Evolutionary conservation across 495 filamentous ascomycete species (phyloP), one percentile per base, ranked within the genome.

Genomic region (Penicillium nucicola): DNA sequence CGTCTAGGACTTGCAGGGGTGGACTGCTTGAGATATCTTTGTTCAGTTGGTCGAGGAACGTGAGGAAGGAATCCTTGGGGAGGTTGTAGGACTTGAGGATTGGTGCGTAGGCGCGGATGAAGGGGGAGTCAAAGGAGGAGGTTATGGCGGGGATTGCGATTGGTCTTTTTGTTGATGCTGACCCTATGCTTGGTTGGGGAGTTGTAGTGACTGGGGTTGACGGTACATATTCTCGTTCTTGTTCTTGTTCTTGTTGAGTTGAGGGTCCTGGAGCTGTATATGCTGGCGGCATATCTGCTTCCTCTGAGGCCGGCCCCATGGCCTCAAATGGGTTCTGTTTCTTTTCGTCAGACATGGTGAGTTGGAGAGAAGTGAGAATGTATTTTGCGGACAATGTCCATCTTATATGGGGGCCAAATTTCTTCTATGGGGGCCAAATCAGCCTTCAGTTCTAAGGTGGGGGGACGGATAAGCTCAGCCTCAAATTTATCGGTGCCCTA

Each of bases 1-100:
- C 56, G 17, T 70, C 60, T 17, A 71, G 63, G 12, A 68, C 59
- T 45, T 71, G 62, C 15, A 69, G 57, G 8, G 67, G 67, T 7
- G 69, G 67, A 36, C 51, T 66, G 37, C 41, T 58, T n/a, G 53
- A 36, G 14, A 63, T 53, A 8, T 55, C 54, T 20, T 65, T 56
- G 42, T 70, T 72, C 23, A 70, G 57, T 8, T 57, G 38, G 31
- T 70, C 64, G 19, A 69, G 43, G 48, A 68, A 65, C 11, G 15
- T 28, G 23, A 65, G 52, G 41, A 67, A 70, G 4, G 53, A 45
- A 18, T 62, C 61, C 15, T 53, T 50, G 30, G 61, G 59, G 8
- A 67, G 39, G n/a, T 60, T 57, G 50, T 65, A 40, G 5, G 49
- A 37, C 14, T 33, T 31, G 9, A 69, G 52, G 11, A 51, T 42